Evolutionary conservation across 257 asterid species (phyloP).

Genomic region (Cordia subcordata): DNA sequence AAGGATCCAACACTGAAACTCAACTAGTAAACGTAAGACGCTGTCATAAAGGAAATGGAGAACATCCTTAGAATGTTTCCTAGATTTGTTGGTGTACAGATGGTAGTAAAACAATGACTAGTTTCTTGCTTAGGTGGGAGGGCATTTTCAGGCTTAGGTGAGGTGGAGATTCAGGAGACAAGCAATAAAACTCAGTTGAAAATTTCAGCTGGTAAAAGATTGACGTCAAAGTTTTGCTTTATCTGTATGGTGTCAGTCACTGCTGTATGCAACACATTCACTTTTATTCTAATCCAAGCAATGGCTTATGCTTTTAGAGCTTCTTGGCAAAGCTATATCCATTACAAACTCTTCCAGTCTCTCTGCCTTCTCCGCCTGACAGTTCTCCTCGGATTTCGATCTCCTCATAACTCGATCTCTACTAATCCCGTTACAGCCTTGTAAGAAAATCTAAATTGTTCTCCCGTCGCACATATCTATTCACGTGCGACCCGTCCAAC

Average conservation of each 20-base stretch:
- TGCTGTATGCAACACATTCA: constrained; percentile 14
- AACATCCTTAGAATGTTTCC: constrained; percentile 29
- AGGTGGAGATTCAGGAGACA: constrained; percentile 17
- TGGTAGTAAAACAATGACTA: constrained; percentile 16
- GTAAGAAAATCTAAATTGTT: no score
- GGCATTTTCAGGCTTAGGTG: constrained; percentile 30
- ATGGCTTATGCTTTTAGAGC: constrained; percentile 7
- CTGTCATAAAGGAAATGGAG: constrained; percentile 19
- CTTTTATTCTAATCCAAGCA: constrained; percentile 42
- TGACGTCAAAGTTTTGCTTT: constrained; percentile 35
- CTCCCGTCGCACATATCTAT: no score
- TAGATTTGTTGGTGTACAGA: constrained; percentile 17
- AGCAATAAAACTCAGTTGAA: constrained; percentile 9
- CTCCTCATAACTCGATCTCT: no score
- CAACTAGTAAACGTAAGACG: constrained; percentile 2
- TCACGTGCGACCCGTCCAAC: no score
- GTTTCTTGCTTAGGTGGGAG: constrained; percentile 29
- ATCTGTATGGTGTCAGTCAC: constrained; percentile 4
- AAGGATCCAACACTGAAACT: no score
- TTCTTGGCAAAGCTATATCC: constrained; percentile 2
- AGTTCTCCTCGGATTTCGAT: no score
- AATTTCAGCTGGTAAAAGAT: constrained; percentile 24
- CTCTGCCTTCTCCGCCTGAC: neutral
- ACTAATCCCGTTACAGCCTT: no score
- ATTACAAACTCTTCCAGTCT: neutral